Base-by-base conservation (phyloP, 208 protist genomes). In the Borovskyia barvae region DNA sequence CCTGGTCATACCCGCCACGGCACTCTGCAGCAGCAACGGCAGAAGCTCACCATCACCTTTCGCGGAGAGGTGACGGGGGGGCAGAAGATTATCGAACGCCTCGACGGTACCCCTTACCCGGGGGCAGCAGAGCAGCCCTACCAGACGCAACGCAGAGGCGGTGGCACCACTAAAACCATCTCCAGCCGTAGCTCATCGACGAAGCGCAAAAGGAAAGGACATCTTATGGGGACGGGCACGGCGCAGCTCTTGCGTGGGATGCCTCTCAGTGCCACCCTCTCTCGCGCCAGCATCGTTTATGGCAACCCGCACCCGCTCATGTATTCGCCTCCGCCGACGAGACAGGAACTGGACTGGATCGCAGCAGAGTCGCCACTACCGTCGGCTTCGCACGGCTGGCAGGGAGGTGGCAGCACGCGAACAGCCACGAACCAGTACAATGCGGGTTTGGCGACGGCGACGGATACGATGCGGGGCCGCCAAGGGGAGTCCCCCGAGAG, bases 1-100 rank as follows among this genome's bases (percentile, higher is more conserved):
- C 52, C 62, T 5, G 83, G 79, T 14, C 66, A 69, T 36, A 82
- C 82, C 8, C 66, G 68, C 1, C 65, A 85, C 57, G 57, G 71
- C 53, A 80, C 82, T 2, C 36, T 82, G 41, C 49, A 76, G 45
- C 55, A 80, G 43, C 72, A 75, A 54, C 63, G 77, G 59, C 74
- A 78, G 48, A 77, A 90, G 55, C 75, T 94, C 36, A 90, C 79
- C 61, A 87, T 94, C 46, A 94, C 88, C 20, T 90, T 94, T 51
- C 81, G 79, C 20, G 88, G 88, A 9, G 75, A 86, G 51, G 85
- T 68, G 24, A 94, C 88, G 15, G 55, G 69, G 1, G 80, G 82
- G 29, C 46, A 74, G 45, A 92, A 81, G 70, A 36, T 82, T 42
- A 72, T 68, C 25, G 88, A 94, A 74, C 79, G 84, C 12, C 47